A percentile compares a stretch with the other conserved stretches of the same genome.
These are phyloP conservation scores for Paraleonurus japonicus DNA, from an alignment of 257 asterid species.

Conservation along the genomic window DNA sequence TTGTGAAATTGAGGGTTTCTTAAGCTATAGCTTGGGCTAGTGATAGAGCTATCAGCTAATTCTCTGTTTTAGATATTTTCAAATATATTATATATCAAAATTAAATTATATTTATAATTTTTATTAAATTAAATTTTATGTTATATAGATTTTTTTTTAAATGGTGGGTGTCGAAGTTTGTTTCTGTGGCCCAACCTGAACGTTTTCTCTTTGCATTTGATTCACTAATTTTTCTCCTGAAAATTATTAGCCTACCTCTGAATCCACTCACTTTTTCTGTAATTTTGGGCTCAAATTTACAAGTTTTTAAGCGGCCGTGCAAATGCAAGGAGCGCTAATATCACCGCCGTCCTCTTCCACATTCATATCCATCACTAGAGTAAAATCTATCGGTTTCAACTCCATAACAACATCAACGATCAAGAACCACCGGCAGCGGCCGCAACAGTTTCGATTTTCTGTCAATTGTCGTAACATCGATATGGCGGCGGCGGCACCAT, in stretches of 20 bases:
- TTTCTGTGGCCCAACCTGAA: conserved; percentile 6
- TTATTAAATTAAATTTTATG: not conserved
- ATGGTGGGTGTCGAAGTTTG: not conserved
- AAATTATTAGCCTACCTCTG: not conserved
- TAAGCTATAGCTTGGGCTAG: too few species aligned
- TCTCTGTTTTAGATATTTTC: too few species aligned
- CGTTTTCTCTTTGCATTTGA: not conserved
- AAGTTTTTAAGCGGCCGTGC: conserved; percentile 12
- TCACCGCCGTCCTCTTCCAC: conserved; percentile 21
- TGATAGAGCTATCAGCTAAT: too few species aligned
- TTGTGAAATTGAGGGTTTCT: too few species aligned
- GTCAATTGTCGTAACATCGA: conserved; percentile 23
- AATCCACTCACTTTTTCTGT: not conserved
- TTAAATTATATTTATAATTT: too few species aligned
- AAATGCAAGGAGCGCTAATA: conserved; percentile 26
- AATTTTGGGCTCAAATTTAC: not conserved
- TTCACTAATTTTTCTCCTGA: not conserved
- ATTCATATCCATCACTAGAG: not conserved
- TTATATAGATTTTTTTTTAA: not conserved
- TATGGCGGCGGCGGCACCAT: conserved; percentile 41
- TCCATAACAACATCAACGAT: not conserved
- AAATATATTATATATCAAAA: too few species aligned
- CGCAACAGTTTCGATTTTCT: conserved; percentile 19
- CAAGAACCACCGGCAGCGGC: conserved; percentile 26
- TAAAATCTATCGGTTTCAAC: conserved; percentile 1